Conservation (phyloP, 768 basidiomycete species). For the Daedaleopsis sinensis region DNA sequence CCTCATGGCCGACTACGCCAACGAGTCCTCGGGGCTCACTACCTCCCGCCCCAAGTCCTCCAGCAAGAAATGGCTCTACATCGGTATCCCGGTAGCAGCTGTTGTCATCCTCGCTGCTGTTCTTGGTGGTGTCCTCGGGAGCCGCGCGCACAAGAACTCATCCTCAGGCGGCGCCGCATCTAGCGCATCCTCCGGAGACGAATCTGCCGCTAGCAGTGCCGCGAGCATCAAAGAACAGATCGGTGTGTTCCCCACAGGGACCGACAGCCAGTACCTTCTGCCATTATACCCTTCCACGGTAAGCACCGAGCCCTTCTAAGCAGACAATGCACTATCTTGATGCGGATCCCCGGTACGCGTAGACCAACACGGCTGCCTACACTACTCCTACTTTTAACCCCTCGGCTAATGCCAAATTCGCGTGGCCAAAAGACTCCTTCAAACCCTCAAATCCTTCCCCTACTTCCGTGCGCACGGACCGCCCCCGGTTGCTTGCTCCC, state of each 20-base stretch:
- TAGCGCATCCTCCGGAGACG: constrained; percentile 7
- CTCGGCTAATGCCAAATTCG: constrained; percentile 49
- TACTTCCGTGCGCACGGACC: constrained; percentile 66
- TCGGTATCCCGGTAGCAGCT: constrained; percentile 69
- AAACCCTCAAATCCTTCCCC: constrained; percentile 62
- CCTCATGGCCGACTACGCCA: constrained; percentile 68
- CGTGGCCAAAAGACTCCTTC: constrained; percentile 85
- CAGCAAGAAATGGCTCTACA: constrained; percentile 71
- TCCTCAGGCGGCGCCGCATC: constrained; percentile 7
- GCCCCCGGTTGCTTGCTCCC: constrained; percentile 93
- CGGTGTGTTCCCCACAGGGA: constrained; percentile 75
- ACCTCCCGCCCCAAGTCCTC: constrained; percentile 57
- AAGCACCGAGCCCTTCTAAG: constrained; percentile 33
- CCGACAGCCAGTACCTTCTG: constrained; percentile 75
- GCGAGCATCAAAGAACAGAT: constrained; percentile 51
- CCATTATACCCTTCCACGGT: constrained; percentile 90
- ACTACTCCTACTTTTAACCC: constrained; percentile 70
- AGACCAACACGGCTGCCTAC: constrained; percentile 80
- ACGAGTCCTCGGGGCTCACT: constrained; percentile 69
- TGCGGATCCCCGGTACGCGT: not conserved
- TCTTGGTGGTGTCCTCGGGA: constrained; percentile 81
- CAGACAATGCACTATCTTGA: not conserved
- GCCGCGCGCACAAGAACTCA: constrained; percentile 50
- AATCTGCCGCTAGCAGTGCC: constrained; percentile 17
- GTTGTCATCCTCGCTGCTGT: constrained; percentile 67